phyloP scores from a whole-genome alignment of 179 eudicot species.

The Corrigiola litoralis region DNA sequence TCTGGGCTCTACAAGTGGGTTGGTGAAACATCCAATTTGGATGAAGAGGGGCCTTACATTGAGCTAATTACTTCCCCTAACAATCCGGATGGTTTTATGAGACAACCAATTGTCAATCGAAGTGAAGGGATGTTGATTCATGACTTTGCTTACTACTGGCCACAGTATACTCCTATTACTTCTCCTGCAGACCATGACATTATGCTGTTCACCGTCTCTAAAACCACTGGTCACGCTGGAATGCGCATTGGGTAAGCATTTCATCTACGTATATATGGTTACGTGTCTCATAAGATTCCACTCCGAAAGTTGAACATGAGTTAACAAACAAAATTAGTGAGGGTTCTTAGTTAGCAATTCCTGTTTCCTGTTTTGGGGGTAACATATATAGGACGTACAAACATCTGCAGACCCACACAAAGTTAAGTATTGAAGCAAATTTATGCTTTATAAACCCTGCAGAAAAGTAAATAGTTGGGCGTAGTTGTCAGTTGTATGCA shows the following conservation, averaged over 20 bases:
- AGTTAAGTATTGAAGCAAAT: too few relatives aligned
- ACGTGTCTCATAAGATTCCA: too few relatives aligned
- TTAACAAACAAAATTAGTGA: too few relatives aligned
- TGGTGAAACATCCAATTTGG: conserved; percentile 60
- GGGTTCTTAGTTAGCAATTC: too few relatives aligned
- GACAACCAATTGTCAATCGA: conserved; percentile 59
- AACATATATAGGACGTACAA: too few relatives aligned
- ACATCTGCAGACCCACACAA: too few relatives aligned
- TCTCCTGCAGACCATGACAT: conserved; percentile 62
- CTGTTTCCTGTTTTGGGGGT: too few relatives aligned
- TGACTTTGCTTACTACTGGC: conserved; percentile 95
- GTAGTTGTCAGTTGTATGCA: too few relatives aligned
- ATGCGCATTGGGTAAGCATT: conserved; percentile 72
- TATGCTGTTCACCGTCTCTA: conserved; percentile 84
- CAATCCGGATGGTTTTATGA: conserved; percentile 80
- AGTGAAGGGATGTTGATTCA: conserved; percentile 59
- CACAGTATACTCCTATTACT: conserved; percentile 81
- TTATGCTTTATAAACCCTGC: too few relatives aligned
- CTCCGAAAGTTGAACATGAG: too few relatives aligned
- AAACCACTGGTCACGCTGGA: conserved; percentile 92
- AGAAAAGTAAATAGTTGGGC: too few relatives aligned
- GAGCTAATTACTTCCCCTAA: conserved; percentile 94
- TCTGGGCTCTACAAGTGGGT: conserved; percentile 86
- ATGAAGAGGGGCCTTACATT: conserved; percentile 57
- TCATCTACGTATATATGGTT: too few relatives aligned